phyloP scores from a whole-genome alignment of 164 flowering plant genomes.

The Stephania japonica region DNA sequence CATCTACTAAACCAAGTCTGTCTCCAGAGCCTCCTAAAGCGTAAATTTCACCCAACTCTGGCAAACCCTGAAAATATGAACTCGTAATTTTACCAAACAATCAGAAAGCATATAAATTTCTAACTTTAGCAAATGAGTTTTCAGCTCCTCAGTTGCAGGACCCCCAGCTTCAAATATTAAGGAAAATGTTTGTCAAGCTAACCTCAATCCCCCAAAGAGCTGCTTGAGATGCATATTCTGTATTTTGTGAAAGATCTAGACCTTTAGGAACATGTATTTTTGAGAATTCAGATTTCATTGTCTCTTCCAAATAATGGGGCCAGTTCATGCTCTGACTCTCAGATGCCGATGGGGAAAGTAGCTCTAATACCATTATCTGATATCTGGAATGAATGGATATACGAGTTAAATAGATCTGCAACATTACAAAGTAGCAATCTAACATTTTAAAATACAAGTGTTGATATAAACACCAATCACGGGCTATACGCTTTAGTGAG shows the following conservation, averaged over 20 bases:
- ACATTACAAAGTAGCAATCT: not conserved
- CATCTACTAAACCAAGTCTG: conserved; percentile 90
- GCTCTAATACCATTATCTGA: conserved; percentile 72
- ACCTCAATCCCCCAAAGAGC: conserved; percentile 99
- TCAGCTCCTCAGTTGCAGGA: not conserved
- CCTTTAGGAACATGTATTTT: conserved; percentile 78
- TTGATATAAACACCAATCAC: not conserved
- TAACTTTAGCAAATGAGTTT: not conserved
- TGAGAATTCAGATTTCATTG: conserved; percentile 35
- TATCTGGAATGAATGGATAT: conserved; percentile 43
- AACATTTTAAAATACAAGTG: not conserved
- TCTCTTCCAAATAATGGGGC: conserved; percentile 33
- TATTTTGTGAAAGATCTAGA: conserved; percentile 66
- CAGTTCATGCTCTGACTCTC: conserved; percentile 33
- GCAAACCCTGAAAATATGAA: conserved; percentile 71
- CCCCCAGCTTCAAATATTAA: not conserved
- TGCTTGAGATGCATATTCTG: conserved; percentile 88
- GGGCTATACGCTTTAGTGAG: not conserved
- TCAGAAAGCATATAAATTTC: not conserved
- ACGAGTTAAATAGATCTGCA: not conserved
- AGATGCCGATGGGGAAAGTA: conserved; percentile 44
- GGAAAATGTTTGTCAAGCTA: conserved; percentile 18
- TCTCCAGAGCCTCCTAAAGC: conserved; percentile 97
- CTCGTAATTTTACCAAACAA: conserved; percentile 20
- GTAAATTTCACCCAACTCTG: conserved; percentile 89